Evolutionary conservation across 805 yeast species (phyloP).

Genomic region (Wickerhamiella sorbophila): DNA sequence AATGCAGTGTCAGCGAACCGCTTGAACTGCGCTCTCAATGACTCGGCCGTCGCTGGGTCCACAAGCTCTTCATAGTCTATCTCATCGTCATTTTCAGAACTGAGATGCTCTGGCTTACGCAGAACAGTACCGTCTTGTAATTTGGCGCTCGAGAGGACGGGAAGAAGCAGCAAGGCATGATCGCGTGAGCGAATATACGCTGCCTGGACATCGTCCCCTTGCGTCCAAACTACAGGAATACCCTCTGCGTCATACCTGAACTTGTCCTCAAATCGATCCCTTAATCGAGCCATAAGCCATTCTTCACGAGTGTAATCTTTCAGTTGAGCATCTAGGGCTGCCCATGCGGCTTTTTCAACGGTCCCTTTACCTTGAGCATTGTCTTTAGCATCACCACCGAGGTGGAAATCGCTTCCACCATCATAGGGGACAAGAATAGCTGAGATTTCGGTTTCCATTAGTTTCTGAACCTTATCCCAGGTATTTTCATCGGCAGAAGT

Average conservation of each 20-base stretch:
- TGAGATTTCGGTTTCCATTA: conserved; percentile 29
- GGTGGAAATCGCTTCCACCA: conserved; percentile 38
- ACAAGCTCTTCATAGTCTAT: conserved; percentile 36
- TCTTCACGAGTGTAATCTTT: conserved; percentile 55
- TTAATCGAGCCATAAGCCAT: conserved; percentile 45
- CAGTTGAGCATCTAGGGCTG: conserved; percentile 39
- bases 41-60: conserved; percentile 40
- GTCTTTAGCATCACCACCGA: conserved; percentile 39
- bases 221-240: conserved; percentile 69
- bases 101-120: conserved; percentile 41
- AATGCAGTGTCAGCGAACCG: conserved; percentile 66
- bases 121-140: conserved; percentile 27
- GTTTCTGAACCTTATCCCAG: conserved; percentile 46
- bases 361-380: conserved; percentile 31
- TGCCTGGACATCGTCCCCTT: conserved; percentile 54
- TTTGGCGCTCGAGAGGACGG: conserved; percentile 42
- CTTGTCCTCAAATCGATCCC: conserved; percentile 66
- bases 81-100: conserved; percentile 32
- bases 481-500: conserved; percentile 35
- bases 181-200: conserved; percentile 48
- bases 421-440: conserved; percentile 23
- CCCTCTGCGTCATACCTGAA: conserved; percentile 77
- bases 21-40: conserved; percentile 45
- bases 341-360: conserved; percentile 51
- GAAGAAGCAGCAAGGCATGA: conserved; percentile 41